A percentile compares a stretch with the other conserved stretches of the same genome.
Evolutionary conservation across 495 filamentous ascomycete genomes (phyloP).

Genomic region (Hyaloscypha variabilis): DNA sequence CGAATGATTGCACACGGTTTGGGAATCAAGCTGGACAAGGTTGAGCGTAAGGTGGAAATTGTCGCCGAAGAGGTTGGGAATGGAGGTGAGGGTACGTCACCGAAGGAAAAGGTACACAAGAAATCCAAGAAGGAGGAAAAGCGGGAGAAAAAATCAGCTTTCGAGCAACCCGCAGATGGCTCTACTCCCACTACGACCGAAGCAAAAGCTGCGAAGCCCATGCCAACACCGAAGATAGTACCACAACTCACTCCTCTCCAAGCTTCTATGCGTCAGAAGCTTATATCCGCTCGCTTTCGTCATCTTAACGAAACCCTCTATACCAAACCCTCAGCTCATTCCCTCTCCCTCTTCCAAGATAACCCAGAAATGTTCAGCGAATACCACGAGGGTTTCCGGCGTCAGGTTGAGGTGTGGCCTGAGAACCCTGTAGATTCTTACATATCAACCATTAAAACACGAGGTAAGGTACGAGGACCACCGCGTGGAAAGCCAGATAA

Average conservation of each 20-base stretch:
- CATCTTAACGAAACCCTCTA: slow-evolving; percentile 96
- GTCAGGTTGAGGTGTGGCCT: slow-evolving; percentile 93
- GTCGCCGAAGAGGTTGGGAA: slow-evolving; percentile 18
- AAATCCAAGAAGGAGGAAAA: slow-evolving; percentile 39
- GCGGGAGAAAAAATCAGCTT: slow-evolving; percentile 31
- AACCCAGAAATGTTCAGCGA: slow-evolving; percentile 90
- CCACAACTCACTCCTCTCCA: slow-evolving; percentile 82
- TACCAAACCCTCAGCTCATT: slow-evolving; percentile 80
- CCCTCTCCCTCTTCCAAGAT: slow-evolving; percentile 74
- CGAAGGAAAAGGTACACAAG: slow-evolving; percentile 27
- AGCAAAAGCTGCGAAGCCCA: not conserved
- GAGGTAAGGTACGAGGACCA: slow-evolving; percentile 30
- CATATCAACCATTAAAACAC: slow-evolving; percentile 57
- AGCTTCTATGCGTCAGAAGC: slow-evolving; percentile 88
- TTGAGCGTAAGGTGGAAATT: slow-evolving; percentile 39
- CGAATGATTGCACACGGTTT: not conserved
- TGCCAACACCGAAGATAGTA: slow-evolving; percentile 26
- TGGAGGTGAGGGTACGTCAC: slow-evolving; percentile 19
- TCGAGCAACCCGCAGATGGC: slow-evolving; percentile 24
- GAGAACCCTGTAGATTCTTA: slow-evolving; percentile 91
- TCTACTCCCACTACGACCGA: not conserved
- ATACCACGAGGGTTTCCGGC: slow-evolving; percentile 93
- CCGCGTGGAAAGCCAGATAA: slow-evolving; percentile 4
- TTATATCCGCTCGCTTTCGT: slow-evolving; percentile 92
- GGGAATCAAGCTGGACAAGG: slow-evolving; percentile 23